A percentile compares a stretch with the other conserved stretches of the same genome.
phyloP scores from a whole-genome alignment of 108 stramenopile species.

The Nitzschia sp. region DNA sequence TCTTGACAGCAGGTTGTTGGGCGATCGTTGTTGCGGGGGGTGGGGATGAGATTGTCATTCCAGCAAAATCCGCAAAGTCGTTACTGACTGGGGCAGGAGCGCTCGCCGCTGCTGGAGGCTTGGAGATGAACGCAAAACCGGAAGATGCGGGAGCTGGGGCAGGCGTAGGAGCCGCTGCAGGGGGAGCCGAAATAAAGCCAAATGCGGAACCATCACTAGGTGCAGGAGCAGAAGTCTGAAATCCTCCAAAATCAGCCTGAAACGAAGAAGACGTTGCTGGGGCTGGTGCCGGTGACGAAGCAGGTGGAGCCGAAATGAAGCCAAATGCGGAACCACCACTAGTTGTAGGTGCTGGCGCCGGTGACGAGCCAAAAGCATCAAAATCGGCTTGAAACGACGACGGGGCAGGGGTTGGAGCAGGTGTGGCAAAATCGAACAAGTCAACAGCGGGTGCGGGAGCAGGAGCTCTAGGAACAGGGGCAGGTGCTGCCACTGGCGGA shows the following conservation, averaged over 20 bases:
- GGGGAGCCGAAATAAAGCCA: constrained; percentile 20
- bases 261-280: not conserved
- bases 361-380: constrained; percentile 15
- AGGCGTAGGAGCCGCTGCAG: constrained; percentile 8
- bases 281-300: constrained; percentile 9
- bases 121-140: constrained; percentile 13
- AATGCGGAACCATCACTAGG: constrained; percentile 18
- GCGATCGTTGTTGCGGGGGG: constrained; percentile 12
- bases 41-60: constrained; percentile 9
- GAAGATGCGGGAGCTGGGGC: constrained; percentile 9
- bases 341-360: constrained; percentile 4
- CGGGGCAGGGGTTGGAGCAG: constrained; percentile 9
- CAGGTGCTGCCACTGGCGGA: constrained; percentile 12
- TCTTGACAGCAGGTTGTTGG: constrained; percentile 25
- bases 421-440: constrained; percentile 56
- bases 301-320: constrained; percentile 15
- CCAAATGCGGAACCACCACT: constrained; percentile 20
- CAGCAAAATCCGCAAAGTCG: constrained; percentile 15
- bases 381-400: constrained; percentile 30
- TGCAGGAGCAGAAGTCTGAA: not conserved
- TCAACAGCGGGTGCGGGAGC: constrained; percentile 48
- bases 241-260: not conserved
- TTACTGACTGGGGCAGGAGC: constrained; percentile 18
- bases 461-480: constrained; percentile 13
- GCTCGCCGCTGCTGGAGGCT: constrained; percentile 21